phyloP scores from a whole-genome alignment of 306 rosid species.

The Acacia acuminata region DNA sequence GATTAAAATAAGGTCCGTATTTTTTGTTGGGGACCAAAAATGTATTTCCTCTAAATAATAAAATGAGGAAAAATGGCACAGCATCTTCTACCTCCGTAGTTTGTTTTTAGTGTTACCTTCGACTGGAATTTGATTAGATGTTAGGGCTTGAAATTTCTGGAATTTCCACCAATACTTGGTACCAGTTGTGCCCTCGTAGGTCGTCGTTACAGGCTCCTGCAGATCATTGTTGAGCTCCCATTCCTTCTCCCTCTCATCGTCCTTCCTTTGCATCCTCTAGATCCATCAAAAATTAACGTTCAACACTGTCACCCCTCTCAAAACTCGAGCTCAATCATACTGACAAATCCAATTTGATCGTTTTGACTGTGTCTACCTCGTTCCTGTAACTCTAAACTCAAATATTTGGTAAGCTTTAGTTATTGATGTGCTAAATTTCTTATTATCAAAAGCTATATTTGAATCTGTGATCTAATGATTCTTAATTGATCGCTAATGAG shows the following conservation, averaged over 20 bases:
- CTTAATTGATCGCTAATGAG: not conserved
- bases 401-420: constrained; percentile 15
- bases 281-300: not conserved
- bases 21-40: too few relatives aligned
- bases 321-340: not conserved
- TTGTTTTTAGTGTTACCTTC: not conserved
- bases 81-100: too few relatives aligned
- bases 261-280: not conserved
- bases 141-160: not conserved
- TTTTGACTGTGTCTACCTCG: not conserved
- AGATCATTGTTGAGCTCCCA: not conserved
- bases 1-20: too few relatives aligned
- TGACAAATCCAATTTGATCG: not conserved
- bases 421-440: not conserved
- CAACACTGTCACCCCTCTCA: not conserved
- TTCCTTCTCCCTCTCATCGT: too few relatives aligned
- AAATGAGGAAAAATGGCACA: too few relatives aligned
- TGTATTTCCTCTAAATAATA: too few relatives aligned
- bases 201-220: not conserved
- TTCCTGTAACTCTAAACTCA: not conserved
- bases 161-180: too few relatives aligned
- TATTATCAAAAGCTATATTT: not conserved
- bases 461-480: constrained; percentile 1
- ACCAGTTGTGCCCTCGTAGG: too few relatives aligned
- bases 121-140: not conserved